A percentile compares a stretch with the other conserved stretches of the same genome.
Conservation (phyloP, 768 basidiomycete species). For the Leccinum incarnatum region DNA sequence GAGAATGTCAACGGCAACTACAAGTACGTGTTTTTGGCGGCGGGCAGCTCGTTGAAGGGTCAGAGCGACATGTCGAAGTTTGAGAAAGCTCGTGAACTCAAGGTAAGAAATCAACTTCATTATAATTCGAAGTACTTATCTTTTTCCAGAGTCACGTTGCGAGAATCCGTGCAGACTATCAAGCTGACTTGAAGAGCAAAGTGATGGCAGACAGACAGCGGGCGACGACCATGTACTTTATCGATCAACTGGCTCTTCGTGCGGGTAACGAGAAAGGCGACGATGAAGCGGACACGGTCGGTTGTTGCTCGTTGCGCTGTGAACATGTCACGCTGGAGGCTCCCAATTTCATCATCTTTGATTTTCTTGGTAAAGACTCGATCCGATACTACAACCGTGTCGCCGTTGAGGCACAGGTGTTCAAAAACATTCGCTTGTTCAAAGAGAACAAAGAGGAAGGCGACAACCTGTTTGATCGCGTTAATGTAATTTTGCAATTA, state of each 20-base stretch:
- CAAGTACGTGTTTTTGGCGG: conserved; percentile 97
- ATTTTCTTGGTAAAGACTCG: conserved; percentile 99
- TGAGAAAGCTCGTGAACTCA: conserved; percentile 95
- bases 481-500: conserved; percentile 54
- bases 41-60: conserved; percentile 96
- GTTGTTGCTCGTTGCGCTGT: conserved; percentile 95
- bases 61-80: conserved; percentile 98
- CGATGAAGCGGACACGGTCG: conserved; percentile 98
- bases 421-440: conserved; percentile 98
- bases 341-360: conserved; percentile 87
- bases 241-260: conserved; percentile 94
- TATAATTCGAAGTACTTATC: conserved; percentile 4
- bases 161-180: conserved; percentile 87
- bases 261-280: conserved; percentile 99
- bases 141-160: conserved; percentile 77
- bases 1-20: conserved; percentile 95
- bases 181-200: conserved; percentile 78
- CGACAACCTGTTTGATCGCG: conserved; percentile 92
- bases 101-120: conserved; percentile 46
- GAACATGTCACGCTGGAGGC: conserved; percentile 93
- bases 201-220: conserved; percentile 94
- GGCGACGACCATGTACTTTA: conserved; percentile 99
- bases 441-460: conserved; percentile 88
- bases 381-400: conserved; percentile 96
- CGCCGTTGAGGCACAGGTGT: conserved; percentile 85